Evolutionary conservation across 1,284 basidiomycete species (phyloP), one percentile per base, ranked within the genome.

Genomic region (Ganoderma multipileum): DNA sequence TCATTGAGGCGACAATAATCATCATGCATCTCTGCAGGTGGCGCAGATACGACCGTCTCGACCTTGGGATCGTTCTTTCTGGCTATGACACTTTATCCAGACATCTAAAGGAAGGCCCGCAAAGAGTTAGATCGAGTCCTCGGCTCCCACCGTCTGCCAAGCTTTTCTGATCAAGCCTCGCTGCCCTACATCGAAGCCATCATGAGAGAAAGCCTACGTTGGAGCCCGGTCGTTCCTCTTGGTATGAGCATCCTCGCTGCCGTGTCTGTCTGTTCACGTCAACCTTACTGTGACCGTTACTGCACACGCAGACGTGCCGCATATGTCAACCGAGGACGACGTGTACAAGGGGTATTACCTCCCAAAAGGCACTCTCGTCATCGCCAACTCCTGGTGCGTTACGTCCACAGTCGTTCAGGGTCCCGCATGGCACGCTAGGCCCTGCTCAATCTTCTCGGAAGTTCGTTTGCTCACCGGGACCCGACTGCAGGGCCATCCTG

Each of bases 161-260:
- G 68, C n/a, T 78, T 81, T 59, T 73, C 69, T 8, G 81, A 83
- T 66, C 66, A 75, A 38, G 60, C 72, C 1, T 69, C 68, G 7
- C 69, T 83, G 11, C 79, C 81, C 2, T 82, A 81, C 69, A 73
- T 82, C 47, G 68, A 76, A 16, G 80, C 79, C 0, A 71, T 79
- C 36, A 70, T 82, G 8, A 76, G 77, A 61, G 82, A 83, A 71
- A 70, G 74, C 9, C 50, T 80, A 30, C 74, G 80, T 11, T 82
- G 81, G 81, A 74, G 78, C 52, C 79, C 79, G 1, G 77, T 81
- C 26, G 73, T 74, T 1, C 73, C 74, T 11, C 60, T 76, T 2
- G 71, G 76, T 74, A 23, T 38, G 65, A 38, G 28, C 23, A 0
- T 33, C 30, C 7, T 30, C 28, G n/a, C 55, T 18, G 9, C 5